Percentiles rank a stretch among this genome's conserved stretches.
Evolutionary conservation across 768 basidiomycete species (phyloP).

Genomic region (Agrocybe pediades): DNA sequence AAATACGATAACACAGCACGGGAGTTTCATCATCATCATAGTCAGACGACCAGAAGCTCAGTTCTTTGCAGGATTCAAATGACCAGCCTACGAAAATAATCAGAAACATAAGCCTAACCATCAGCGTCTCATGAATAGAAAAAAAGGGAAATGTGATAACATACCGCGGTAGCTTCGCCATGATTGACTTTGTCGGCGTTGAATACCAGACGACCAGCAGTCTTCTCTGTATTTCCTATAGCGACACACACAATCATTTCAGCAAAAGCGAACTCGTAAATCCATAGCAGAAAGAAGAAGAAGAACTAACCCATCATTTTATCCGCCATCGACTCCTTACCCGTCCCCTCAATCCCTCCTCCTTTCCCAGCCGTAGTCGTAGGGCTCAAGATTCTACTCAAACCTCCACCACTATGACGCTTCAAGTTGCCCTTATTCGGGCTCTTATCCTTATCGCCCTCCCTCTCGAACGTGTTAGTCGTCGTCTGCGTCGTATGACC

Average conservation of each 20-base stretch:
- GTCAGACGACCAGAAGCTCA: too few species aligned
- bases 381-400: neutral
- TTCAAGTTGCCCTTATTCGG: neutral
- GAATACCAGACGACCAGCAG: conserved; percentile 4
- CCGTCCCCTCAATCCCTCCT: neutral
- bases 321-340: conserved; percentile 3
- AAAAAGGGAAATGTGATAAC: neutral
- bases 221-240: conserved; percentile 8
- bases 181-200: conserved; percentile 7
- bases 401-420: neutral
- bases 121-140: too few species aligned
- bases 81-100: neutral
- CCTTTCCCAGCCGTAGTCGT: neutral
- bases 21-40: too few species aligned
- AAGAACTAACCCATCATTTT: conserved; percentile 3
- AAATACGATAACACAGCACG: too few species aligned
- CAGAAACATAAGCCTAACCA: too few species aligned
- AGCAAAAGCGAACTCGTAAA: neutral
- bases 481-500: neutral
- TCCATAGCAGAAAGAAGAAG: neutral
- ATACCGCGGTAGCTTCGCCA: conserved; percentile 2
- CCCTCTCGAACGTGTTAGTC: neutral
- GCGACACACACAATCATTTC: neutral
- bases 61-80: neutral
- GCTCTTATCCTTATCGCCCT: neutral